Evolutionary conservation across 352 stramenopile species (phyloP).

Genomic region (Phytophthora citricola): DNA sequence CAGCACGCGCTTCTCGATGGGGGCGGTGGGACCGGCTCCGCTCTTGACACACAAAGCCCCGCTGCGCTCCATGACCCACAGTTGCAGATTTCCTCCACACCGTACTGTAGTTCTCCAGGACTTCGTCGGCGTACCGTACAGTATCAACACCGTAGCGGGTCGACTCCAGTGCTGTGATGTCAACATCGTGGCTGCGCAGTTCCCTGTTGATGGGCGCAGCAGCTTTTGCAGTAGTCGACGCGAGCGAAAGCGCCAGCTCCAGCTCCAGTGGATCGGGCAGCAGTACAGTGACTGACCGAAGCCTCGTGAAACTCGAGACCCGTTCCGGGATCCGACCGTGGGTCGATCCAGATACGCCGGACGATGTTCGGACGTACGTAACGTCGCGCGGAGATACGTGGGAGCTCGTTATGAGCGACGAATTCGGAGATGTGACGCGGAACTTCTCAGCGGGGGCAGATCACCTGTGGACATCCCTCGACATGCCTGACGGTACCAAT

Average conservation of each 20-base stretch:
- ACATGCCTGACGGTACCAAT: slow-evolving; percentile 80
- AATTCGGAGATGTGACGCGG: slow-evolving; percentile 55
- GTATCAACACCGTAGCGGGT: too few species aligned
- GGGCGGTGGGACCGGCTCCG: slow-evolving; percentile 18
- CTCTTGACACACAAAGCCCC: slow-evolving; percentile 30
- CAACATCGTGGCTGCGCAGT: neutral
- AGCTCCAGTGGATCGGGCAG: slow-evolving; percentile 26
- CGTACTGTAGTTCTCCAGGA: neutral
- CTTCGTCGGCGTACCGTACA: too few species aligned
- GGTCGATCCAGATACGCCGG: slow-evolving; percentile 68
- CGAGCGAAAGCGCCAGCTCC: slow-evolving; percentile 16
- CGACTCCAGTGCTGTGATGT: neutral
- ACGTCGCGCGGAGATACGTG: slow-evolving; percentile 59
- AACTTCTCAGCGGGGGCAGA: slow-evolving; percentile 67
- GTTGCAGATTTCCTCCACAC: slow-evolving; percentile 11
- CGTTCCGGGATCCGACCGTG: slow-evolving; percentile 57
- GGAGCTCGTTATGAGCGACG: slow-evolving; percentile 77
- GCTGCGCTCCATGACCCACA: slow-evolving; percentile 6
- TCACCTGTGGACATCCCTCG: slow-evolving; percentile 66
- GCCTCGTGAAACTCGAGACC: slow-evolving; percentile 41
- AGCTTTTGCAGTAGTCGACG: slow-evolving; percentile 22
- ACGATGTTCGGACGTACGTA: slow-evolving; percentile 48
- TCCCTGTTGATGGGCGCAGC: slow-evolving; percentile 6
- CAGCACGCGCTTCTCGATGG: slow-evolving; percentile 14
- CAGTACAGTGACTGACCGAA: slow-evolving; percentile 30